phyloP scores from a whole-genome alignment of 768 basidiomycete species.

The Russula olivacea region DNA sequence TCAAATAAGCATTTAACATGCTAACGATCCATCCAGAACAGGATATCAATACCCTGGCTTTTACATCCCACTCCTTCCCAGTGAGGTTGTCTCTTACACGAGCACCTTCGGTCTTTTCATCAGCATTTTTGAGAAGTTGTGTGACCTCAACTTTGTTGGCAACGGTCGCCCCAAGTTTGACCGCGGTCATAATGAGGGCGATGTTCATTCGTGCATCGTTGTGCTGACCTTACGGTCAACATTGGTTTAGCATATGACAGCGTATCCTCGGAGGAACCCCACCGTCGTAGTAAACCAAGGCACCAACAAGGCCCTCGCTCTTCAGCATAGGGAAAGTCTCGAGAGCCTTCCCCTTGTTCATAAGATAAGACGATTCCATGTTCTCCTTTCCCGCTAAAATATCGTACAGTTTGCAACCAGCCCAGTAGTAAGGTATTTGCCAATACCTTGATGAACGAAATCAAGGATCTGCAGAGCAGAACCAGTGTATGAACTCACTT shows the following conservation, averaged over 20 bases:
- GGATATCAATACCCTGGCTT: conserved; percentile 54
- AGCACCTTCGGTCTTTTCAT: conserved; percentile 67
- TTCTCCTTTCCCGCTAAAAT: conserved; percentile 92
- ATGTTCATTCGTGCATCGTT: conserved; percentile 99
- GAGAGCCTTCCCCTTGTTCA: conserved; percentile 89
- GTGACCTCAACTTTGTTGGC: conserved; percentile 90
- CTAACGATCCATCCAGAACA: neutral
- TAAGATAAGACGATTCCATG: conserved; percentile 92
- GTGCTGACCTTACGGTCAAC: conserved; percentile 67
- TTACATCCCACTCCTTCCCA: conserved; percentile 74
- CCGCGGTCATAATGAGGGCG: conserved; percentile 89
- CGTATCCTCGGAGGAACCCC: conserved; percentile 33
- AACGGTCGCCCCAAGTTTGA: conserved; percentile 81
- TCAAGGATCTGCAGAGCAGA: neutral
- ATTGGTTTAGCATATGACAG: conserved; percentile 20
- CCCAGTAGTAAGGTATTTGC: conserved; percentile 96
- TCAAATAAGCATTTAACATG: neutral
- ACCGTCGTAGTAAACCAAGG: conserved; percentile 98
- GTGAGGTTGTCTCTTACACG: conserved; percentile 76
- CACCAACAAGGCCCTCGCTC: conserved; percentile 83
- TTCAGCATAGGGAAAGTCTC: conserved; percentile 98
- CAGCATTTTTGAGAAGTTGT: conserved; percentile 58
- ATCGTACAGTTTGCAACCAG: conserved; percentile 95
- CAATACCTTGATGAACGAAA: conserved; percentile 55
- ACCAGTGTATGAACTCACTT: conserved; percentile 45